Percentiles rank a stretch among this genome's conserved stretches.
Evolutionary conservation across 1,284 basidiomycete species (phyloP).

Genomic region (Ganoderma leucocontextum): DNA sequence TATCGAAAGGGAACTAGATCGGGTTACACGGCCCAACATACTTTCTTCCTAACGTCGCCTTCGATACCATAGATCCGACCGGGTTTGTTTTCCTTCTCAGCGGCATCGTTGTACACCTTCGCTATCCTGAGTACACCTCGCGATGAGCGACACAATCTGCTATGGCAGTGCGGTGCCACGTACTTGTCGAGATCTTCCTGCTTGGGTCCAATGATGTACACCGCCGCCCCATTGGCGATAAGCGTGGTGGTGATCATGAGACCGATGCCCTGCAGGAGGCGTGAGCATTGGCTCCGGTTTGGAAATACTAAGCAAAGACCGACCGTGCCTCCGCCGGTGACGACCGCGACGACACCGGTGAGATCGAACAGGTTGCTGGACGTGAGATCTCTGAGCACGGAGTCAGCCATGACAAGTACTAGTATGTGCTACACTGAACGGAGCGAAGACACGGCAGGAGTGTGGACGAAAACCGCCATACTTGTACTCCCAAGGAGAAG

Average conservation of each 20-base stretch:
- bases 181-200: slow-evolving; percentile 53
- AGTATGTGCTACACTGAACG: no score
- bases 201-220: slow-evolving; percentile 56
- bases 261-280: slow-evolving; percentile 51
- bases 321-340: slow-evolving; percentile 57
- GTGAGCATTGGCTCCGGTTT: background rate
- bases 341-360: slow-evolving; percentile 54
- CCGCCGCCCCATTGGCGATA: slow-evolving; percentile 58
- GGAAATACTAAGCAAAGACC: slow-evolving; percentile 19
- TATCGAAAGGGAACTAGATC: background rate
- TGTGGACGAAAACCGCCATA: background rate
- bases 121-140: slow-evolving; percentile 40
- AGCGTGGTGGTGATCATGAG: slow-evolving; percentile 56
- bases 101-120: slow-evolving; percentile 50
- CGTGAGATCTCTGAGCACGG: slow-evolving; percentile 45
- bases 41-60: slow-evolving; percentile 57
- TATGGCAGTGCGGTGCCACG: slow-evolving; percentile 4
- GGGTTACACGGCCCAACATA: slow-evolving; percentile 25
- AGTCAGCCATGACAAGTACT: slow-evolving; percentile 44
- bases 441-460: background rate
- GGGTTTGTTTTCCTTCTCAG: slow-evolving; percentile 40
- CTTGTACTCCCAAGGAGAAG: background rate
- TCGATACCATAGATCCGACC: slow-evolving; percentile 53
- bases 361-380: slow-evolving; percentile 54
- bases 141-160: background rate